These are phyloP conservation scores for Drosera spatulata DNA, from an alignment of 179 eudicot species.

Conservation along the genomic window DNA sequence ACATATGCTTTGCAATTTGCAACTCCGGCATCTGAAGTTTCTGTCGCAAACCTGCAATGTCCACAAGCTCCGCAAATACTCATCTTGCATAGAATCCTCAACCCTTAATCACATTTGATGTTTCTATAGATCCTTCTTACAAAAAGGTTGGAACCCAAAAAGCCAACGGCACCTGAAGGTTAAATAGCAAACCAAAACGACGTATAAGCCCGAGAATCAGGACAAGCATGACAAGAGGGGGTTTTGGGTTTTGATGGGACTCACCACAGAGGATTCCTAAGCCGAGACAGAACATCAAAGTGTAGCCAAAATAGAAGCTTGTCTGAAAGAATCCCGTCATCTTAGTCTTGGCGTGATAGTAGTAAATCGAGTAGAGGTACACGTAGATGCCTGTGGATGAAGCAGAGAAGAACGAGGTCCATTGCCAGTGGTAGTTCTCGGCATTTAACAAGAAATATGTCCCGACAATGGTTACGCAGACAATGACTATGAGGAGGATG, in stretches of 20 bases:
- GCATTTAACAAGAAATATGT: slow-evolving; percentile 66
- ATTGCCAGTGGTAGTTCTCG: slow-evolving; percentile 65
- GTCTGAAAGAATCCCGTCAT: slow-evolving; percentile 7
- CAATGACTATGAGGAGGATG: slow-evolving; percentile 46
- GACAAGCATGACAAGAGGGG: neutral
- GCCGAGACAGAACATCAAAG: slow-evolving; percentile 54
- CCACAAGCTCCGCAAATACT: too few relatives aligned
- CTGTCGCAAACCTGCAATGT: too few relatives aligned
- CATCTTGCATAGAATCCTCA: too few relatives aligned
- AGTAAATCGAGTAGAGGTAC: slow-evolving; percentile 45
- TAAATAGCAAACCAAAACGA: neutral
- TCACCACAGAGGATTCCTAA: slow-evolving; percentile 56
- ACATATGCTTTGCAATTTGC: too few relatives aligned
- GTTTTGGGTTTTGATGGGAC: neutral
- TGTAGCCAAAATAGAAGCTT: slow-evolving; percentile 17
- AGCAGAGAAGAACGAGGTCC: slow-evolving; percentile 68
- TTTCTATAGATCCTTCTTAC: slow-evolving; percentile 8
- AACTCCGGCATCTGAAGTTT: too few relatives aligned
- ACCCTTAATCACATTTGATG: slow-evolving; percentile 5
- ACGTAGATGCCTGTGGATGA: slow-evolving; percentile 55
- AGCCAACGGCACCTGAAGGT: slow-evolving; percentile 3
- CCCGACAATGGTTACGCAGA: slow-evolving; percentile 61
- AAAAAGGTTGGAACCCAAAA: slow-evolving; percentile 1
- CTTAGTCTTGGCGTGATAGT: slow-evolving; percentile 17
- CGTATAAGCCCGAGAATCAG: too few relatives aligned